phyloP scores from a whole-genome alignment of 177 flowering plant species.

The Vitis hybrid region DNA sequence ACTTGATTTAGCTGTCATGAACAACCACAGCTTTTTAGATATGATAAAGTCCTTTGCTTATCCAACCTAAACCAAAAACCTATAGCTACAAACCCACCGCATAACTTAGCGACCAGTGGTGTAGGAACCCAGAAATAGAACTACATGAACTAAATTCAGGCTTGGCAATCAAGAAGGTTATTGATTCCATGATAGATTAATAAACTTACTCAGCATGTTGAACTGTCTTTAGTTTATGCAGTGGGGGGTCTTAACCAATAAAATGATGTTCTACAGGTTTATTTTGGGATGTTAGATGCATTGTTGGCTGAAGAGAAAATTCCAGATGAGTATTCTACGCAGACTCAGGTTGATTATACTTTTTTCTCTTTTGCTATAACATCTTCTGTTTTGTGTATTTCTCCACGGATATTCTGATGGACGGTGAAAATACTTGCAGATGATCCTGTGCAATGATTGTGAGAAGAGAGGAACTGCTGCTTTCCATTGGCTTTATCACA shows the following conservation, averaged over 20 bases:
- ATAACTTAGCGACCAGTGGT: not conserved
- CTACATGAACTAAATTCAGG: not conserved
- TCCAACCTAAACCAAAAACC: not conserved
- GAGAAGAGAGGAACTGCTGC: conserved; percentile 71
- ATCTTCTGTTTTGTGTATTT: not conserved
- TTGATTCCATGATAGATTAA: not conserved
- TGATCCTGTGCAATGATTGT: conserved; percentile 82
- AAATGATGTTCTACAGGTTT: conserved; percentile 47
- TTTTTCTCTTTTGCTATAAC: not conserved
- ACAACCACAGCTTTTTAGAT: too few relatives aligned
- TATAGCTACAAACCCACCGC: not conserved
- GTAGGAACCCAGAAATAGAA: not conserved
- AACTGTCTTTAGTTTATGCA: too few relatives aligned
- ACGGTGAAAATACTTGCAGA: conserved; percentile 35
- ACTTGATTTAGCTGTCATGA: too few relatives aligned
- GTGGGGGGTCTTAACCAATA: too few relatives aligned
- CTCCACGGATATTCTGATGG: not conserved
- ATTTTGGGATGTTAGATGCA: conserved; percentile 78
- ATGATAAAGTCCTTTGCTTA: too few relatives aligned
- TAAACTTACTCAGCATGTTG: too few relatives aligned
- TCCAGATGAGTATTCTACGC: conserved; percentile 62
- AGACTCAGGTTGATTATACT: conserved; percentile 57
- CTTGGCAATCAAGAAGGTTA: not conserved
- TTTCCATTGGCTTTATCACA: conserved; percentile 81
- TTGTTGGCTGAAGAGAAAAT: conserved; percentile 69